phyloP scores from a whole-genome alignment of 2,329 filamentous ascomycete genomes.

The Colletotrichum brevisporum region DNA sequence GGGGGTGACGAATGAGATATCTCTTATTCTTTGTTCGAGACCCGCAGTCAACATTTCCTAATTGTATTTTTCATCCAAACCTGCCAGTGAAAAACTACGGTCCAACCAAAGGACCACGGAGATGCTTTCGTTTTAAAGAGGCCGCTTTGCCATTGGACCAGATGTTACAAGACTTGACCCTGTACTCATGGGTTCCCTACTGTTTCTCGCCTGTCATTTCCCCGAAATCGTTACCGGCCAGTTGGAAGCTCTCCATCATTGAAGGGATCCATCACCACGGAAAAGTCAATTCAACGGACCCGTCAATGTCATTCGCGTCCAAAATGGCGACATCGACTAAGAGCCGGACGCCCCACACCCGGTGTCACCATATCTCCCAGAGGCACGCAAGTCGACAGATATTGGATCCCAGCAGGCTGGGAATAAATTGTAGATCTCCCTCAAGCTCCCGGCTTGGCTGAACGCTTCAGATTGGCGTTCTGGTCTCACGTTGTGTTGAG shows the following conservation, averaged over 20 bases:
- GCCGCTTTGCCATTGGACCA: no score
- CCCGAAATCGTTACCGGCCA: background rate
- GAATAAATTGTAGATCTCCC: constrained; percentile 11
- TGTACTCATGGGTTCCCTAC: no score
- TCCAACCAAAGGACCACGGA: no score
- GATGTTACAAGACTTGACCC: no score
- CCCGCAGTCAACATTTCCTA: no score
- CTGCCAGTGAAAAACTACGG: no score
- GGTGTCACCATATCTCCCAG: background rate
- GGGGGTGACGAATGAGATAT: no score
- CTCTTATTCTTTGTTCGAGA: no score
- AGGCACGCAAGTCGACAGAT: background rate
- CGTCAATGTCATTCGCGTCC: constrained; percentile 9
- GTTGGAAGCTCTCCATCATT: no score
- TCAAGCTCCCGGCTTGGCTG: background rate
- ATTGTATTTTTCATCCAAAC: no score
- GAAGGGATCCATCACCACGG: background rate
- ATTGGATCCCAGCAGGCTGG: background rate
- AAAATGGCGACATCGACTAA: constrained; percentile 13
- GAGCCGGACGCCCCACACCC: background rate
- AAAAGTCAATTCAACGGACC: background rate
- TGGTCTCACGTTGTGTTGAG: background rate
- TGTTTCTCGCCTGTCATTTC: background rate
- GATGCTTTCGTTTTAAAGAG: no score
- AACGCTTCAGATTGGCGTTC: background rate